Evolutionary conservation across 768 basidiomycete species (phyloP).

Genomic region (Boletus patriciae): DNA sequence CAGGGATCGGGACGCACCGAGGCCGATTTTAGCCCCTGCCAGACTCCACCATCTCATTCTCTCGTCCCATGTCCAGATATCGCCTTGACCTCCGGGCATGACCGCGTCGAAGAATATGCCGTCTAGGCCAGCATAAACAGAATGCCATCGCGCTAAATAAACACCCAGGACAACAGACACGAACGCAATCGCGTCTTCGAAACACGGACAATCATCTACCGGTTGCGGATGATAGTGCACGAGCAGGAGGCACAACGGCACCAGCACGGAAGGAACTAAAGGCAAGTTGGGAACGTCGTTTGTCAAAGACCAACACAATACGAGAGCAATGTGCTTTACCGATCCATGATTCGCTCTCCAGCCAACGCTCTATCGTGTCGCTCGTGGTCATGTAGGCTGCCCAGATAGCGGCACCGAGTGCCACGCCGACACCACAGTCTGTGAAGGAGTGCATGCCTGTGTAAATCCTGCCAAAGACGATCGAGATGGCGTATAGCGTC

Average conservation of each 20-base stretch:
- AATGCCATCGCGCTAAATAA: conserved; percentile 66
- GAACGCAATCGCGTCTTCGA: conserved; percentile 95
- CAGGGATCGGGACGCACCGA: conserved; percentile 35
- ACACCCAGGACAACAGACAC: conserved; percentile 82
- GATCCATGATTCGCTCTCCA: conserved; percentile 37
- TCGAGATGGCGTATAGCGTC: conserved; percentile 60
- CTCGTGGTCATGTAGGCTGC: conserved; percentile 36
- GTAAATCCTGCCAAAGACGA: conserved; percentile 80
- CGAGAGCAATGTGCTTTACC: conserved; percentile 29
- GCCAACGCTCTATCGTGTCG: conserved; percentile 43
- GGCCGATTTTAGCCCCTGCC: conserved; percentile 40
- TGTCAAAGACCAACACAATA: conserved; percentile 16
- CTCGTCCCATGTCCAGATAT: conserved; percentile 35
- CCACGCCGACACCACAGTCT: conserved; percentile 63
- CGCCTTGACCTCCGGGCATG: conserved; percentile 62
- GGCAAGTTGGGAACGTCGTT: not conserved
- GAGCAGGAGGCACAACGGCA: conserved; percentile 64
- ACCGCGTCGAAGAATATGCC: conserved; percentile 30
- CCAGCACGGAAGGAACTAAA: conserved; percentile 57
- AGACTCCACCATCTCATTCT: conserved; percentile 37
- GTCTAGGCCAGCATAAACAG: conserved; percentile 42
- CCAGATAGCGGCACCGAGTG: conserved; percentile 72
- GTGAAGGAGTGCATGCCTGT: conserved; percentile 88
- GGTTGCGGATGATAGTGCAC: conserved; percentile 94
- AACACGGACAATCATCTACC: conserved; percentile 96